phyloP scores from a whole-genome alignment of 2,329 filamentous ascomycete genomes.

The Fusarium tupiense region DNA sequence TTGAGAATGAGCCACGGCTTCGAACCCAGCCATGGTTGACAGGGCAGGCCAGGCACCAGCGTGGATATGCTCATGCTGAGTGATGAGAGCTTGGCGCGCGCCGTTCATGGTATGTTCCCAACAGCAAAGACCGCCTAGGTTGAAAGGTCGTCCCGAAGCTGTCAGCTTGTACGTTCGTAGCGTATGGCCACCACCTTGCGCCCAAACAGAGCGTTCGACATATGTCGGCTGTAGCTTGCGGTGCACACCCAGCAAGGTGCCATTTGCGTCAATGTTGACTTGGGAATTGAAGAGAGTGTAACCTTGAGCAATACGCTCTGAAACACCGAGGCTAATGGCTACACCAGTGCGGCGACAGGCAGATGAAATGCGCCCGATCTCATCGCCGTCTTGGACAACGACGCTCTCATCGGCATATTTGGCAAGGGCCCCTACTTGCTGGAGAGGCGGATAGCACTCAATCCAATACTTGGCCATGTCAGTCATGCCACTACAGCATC shows the following conservation, averaged over 20 bases:
- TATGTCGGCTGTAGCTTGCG: neutral
- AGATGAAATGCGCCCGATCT: neutral
- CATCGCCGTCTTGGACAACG: neutral
- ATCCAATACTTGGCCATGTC: neutral
- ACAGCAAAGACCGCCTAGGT: neutral
- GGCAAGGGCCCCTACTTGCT: neutral
- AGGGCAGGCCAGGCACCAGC: neutral
- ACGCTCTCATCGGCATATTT: neutral
- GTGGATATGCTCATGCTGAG: neutral
- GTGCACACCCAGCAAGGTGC: neutral
- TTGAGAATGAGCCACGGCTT: neutral
- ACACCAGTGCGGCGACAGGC: neutral
- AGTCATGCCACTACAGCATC: neutral
- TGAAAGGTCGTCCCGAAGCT: neutral
- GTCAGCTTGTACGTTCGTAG: neutral
- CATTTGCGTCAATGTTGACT: neutral
- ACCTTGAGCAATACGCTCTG: neutral
- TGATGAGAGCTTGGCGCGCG: neutral
- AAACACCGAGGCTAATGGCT: neutral
- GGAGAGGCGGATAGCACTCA: neutral
- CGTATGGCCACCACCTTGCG: neutral
- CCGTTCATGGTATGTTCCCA: neutral
- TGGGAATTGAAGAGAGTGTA: neutral
- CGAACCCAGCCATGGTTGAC: neutral
- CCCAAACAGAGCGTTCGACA: neutral